phyloP scores from a whole-genome alignment of 2,329 filamentous ascomycete genomes.

The Botrytis deweyae region DNA sequence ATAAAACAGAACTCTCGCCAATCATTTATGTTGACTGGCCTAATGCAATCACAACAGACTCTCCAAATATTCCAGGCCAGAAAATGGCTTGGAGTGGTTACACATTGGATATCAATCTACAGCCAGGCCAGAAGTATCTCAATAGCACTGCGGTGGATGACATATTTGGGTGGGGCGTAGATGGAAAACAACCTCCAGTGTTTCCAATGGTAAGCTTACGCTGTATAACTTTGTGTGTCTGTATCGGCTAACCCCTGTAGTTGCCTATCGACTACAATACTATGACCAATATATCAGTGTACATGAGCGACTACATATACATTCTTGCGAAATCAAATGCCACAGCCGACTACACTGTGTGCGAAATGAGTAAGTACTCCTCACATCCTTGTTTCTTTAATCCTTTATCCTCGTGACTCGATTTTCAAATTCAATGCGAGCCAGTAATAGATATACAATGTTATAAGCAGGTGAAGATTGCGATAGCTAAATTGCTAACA shows the following conservation, averaged over 20 bases:
- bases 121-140: conserved; percentile 43
- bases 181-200: conserved; percentile 50
- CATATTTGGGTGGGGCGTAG: conserved; percentile 66
- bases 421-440: no score
- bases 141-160: conserved; percentile 65
- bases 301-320: conserved; percentile 59
- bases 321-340: conserved; percentile 55
- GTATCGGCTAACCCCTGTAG: conserved; percentile 35
- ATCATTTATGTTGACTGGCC: conserved; percentile 66
- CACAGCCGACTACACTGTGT: conserved; percentile 60
- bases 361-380: conserved; percentile 48
- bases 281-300: conserved; percentile 54
- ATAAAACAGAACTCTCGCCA: conserved; percentile 56
- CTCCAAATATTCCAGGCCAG: conserved; percentile 42
- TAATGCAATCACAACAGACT: conserved; percentile 37
- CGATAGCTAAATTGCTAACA: not conserved
- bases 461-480: no score
- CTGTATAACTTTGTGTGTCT: not conserved
- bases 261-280: conserved; percentile 66
- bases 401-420: not conserved
- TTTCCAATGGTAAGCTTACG: conserved; percentile 46
- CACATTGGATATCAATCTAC: conserved; percentile 42
- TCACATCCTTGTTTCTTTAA: no score
- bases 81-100: conserved; percentile 42
- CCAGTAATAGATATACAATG: not conserved